Base-by-base conservation (phyloP, 768 basidiomycete genomes). In the Mycena rebaudengoi region DNA sequence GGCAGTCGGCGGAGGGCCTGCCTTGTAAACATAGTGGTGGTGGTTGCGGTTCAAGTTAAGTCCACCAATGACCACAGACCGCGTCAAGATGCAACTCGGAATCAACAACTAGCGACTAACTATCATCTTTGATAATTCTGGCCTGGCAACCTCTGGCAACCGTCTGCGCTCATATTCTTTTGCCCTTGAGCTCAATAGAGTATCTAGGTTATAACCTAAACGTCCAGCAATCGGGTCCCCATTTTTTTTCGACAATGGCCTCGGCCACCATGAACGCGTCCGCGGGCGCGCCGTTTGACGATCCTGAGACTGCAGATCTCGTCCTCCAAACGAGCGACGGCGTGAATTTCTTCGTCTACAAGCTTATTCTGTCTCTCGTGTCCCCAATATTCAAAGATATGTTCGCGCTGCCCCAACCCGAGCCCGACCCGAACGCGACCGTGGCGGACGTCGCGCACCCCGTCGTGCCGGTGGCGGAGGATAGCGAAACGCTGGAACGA, bases 1-100 rank as follows among this genome's bases (percentile, higher is more conserved):
- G 76, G 76, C 53, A 76, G 70, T 46, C 77, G 77, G 53, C 74
- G 65, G 18, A 78, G 57, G 62, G 74, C 70, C 69, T 78, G 78
- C 71, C 75, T 75, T 49, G 77, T 74, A 61, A 77, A 65, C 78
- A 79, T 79, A 44, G 35, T 26, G 33, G 43, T 59, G 57, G 60
- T 68, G 52, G 60, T 64, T 54, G 54, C 33, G 35, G 35, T 52
- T 39, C 35, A 52, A 46, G 37, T 41, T 54, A 40, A 40, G 43
- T 37, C 13, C 25, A 12, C 7, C 12, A 59, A 43, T n/a, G n/a
- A n/a, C n/a, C n/a, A n/a, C n/a, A n/a, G n/a, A n/a, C n/a, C n/a
- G n/a, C n/a, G n/a, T n/a, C n/a, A n/a, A n/a, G n/a, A n/a, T n/a
- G n/a, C n/a, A n/a, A n/a, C n/a, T n/a, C n/a, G n/a, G n/a, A n/a